Conservation (phyloP, 2,329 filamentous ascomycete genomes). For the Zymoseptoria crescenta region DNA sequence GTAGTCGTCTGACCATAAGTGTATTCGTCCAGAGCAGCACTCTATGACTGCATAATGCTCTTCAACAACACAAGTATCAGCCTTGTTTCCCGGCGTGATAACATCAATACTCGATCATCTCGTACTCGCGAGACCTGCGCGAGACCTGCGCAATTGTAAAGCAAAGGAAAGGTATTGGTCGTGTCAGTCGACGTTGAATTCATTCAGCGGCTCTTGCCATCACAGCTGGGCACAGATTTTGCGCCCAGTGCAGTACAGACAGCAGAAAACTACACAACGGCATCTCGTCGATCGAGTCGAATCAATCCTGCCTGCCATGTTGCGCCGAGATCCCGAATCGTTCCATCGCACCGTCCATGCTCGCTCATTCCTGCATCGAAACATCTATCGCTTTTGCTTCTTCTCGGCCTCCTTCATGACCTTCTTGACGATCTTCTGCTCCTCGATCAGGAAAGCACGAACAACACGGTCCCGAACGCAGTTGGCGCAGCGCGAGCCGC, state of each 20-base stretch:
- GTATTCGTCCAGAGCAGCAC: no score
- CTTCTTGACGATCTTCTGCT: constrained; percentile 99
- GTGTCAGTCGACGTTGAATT: background rate
- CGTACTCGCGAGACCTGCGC: background rate
- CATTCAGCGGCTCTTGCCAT: background rate
- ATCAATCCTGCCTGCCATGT: background rate
- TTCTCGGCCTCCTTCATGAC: constrained; percentile 96
- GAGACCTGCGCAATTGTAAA: background rate
- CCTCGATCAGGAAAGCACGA: constrained; percentile 97
- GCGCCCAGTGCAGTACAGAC: background rate
- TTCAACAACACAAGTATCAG: no score
- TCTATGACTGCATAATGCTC: no score
- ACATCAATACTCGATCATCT: no score
- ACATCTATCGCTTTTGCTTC: constrained; percentile 40
- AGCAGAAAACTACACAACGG: background rate
- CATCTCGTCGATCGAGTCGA: background rate
- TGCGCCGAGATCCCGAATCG: background rate
- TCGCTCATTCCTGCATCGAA: background rate
- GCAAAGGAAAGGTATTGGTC: background rate
- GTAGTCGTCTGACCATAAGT: no score
- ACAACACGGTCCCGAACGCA: constrained; percentile 98
- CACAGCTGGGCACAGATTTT: background rate
- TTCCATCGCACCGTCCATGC: background rate
- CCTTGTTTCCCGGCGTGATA: no score
- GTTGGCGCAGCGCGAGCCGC: constrained; percentile 95